phyloP scores from a whole-genome alignment of 306 rosid species.

The Bauhinia variegata region DNA sequence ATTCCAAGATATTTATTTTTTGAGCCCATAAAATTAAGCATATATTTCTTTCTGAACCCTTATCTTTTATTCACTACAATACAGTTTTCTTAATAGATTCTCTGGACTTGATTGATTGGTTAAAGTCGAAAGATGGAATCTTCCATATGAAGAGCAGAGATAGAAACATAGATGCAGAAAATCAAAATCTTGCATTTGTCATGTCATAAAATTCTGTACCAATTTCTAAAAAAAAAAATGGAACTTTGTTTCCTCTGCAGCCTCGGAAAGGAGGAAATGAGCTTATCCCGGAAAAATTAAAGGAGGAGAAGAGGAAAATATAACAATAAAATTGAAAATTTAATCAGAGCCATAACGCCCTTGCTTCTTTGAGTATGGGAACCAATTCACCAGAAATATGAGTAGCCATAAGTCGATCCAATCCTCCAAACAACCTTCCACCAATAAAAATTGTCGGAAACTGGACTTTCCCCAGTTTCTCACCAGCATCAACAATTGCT shows the following conservation, averaged over 20 bases:
- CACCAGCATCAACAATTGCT: background rate
- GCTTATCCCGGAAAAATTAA: slow-evolving; percentile 1
- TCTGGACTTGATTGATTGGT: too few species aligned
- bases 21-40: too few species aligned
- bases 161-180: background rate
- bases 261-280: too few species aligned
- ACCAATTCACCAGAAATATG: slow-evolving; percentile 76
- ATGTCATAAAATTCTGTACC: background rate
- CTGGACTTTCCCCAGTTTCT: slow-evolving; percentile 33
- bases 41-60: too few species aligned
- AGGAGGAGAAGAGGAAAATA: background rate
- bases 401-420: slow-evolving; percentile 67
- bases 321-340: background rate
- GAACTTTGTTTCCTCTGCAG: too few species aligned
- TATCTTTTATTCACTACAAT: too few species aligned
- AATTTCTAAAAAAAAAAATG: background rate
- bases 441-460: slow-evolving; percentile 64
- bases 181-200: background rate
- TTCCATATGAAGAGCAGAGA: background rate
- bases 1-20: too few species aligned
- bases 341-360: slow-evolving; percentile 71
- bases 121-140: too few species aligned
- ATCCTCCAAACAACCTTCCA: slow-evolving; percentile 62
- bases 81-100: too few species aligned
- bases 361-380: slow-evolving; percentile 63